Evolutionary conservation across 2,329 filamentous ascomycete genomes (phyloP), one percentile per base, ranked within the genome.

Genomic region (Xylaria sp.): DNA sequence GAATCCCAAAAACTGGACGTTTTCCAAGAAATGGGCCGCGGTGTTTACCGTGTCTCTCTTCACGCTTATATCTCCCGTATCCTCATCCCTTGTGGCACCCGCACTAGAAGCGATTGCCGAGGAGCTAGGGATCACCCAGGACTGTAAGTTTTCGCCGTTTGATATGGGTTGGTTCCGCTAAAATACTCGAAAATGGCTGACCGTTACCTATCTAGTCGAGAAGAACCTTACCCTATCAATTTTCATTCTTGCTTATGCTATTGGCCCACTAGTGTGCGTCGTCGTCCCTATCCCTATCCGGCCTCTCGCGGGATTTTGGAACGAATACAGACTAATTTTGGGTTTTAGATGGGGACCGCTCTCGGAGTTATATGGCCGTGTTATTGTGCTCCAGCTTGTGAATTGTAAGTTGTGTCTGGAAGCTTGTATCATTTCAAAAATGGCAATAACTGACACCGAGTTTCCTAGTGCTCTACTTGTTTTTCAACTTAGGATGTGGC

Each of bases 401-500:
- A 87, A 86, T 67, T 63, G n/a, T n/a, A n/a, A n/a, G n/a, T n/a
- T n/a, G n/a, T n/a, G n/a, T n/a, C n/a, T n/a, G n/a, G n/a, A n/a
- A n/a, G n/a, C n/a, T n/a, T n/a, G n/a, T n/a, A n/a, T n/a, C n/a
- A n/a, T n/a, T n/a, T n/a, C n/a, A n/a, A n/a, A n/a, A n/a, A n/a
- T n/a, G n/a, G n/a, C n/a, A n/a, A n/a, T n/a, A n/a, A n/a, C n/a
- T n/a, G n/a, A n/a, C n/a, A n/a, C n/a, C n/a, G n/a, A n/a, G n/a
- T n/a, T n/a, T n/a, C n/a, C n/a, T n/a, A n/a, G n/a, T 86, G 21
- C 62, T 79, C 51, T 78, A 77, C 67, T 67, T 80, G 4, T 73
- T 82, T 11, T 89, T 87, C 73, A 88, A 86, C 67, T 79, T 86
- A 40, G 85, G 80, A 7, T 88, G 86, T 66, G 87, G 84, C 1